phyloP scores from a whole-genome alignment of 345 rosid genomes.

The Eucalyptus curtisii region DNA sequence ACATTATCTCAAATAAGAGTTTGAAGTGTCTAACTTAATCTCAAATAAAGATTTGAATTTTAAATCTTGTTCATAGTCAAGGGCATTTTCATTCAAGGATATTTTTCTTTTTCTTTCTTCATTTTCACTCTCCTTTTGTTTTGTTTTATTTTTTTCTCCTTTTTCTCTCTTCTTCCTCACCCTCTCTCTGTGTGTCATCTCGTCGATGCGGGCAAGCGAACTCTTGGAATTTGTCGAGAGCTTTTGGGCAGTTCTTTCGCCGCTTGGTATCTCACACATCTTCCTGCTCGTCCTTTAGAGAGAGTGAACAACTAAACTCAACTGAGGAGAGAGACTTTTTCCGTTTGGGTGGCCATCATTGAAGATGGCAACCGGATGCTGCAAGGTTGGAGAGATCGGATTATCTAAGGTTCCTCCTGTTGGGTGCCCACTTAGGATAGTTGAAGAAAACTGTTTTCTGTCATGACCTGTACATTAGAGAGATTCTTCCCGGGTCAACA shows the following conservation, averaged over 20 bases:
- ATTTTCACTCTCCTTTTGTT: no score
- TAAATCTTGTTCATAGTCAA: no score
- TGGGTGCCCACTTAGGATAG: conserved; percentile 44
- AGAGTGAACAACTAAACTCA: neutral
- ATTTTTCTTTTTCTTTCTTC: no score
- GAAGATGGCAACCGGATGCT: conserved; percentile 59
- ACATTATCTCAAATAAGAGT: no score
- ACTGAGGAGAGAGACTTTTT: neutral
- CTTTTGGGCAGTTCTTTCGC: neutral
- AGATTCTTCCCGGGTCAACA: neutral
- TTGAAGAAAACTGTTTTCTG: neutral
- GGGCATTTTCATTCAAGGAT: no score
- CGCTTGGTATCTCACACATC: no score
- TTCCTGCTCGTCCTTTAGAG: neutral
- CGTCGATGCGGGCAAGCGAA: neutral
- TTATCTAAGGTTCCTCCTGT: conserved; percentile 38
- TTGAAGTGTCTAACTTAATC: no score
- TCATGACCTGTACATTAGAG: neutral
- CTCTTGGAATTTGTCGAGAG: neutral
- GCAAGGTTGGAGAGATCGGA: conserved; percentile 89
- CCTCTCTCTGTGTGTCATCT: no score
- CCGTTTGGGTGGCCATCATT: neutral
- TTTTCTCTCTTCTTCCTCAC: no score
- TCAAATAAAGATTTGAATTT: no score
- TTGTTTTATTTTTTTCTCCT: no score